A percentile compares a stretch with the other conserved stretches of the same genome.
Evolutionary conservation across 768 basidiomycete species (phyloP).

Genomic region (Kwoniella sp.): DNA sequence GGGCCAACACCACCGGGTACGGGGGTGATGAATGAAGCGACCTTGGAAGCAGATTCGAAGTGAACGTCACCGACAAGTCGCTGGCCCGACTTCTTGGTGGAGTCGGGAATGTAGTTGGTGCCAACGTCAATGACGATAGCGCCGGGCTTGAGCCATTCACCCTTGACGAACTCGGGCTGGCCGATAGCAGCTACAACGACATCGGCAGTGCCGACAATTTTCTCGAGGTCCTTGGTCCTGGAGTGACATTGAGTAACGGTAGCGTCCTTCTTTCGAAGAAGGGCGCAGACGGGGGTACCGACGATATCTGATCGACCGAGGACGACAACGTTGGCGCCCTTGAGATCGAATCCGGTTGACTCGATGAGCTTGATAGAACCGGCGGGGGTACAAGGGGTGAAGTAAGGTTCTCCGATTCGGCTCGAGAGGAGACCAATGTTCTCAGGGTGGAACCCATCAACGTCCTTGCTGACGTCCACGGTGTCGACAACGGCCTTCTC

Average conservation of each 20-base stretch:
- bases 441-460: constrained; percentile 98
- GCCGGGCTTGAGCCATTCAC: constrained; percentile 92
- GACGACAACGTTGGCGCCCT: constrained; percentile 83
- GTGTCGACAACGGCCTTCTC: constrained; percentile 93
- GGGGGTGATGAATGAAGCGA: constrained; percentile 90
- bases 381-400: constrained; percentile 91
- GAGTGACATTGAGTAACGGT: constrained; percentile 99
- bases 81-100: constrained; percentile 89
- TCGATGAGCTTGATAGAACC: constrained; percentile 89
- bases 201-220: constrained; percentile 82
- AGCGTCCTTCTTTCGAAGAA: constrained; percentile 85
- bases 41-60: constrained; percentile 70
- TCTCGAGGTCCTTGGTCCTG: constrained; percentile 75
- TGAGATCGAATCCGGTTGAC: constrained; percentile 73
- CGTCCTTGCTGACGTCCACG: constrained; percentile 89
- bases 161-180: constrained; percentile 83
- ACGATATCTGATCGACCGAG: constrained; percentile 98
- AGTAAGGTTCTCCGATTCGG: constrained; percentile 82
- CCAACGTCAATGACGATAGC: constrained; percentile 97
- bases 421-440: constrained; percentile 95
- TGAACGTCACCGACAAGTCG: constrained; percentile 96
- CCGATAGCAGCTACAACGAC: constrained; percentile 97
- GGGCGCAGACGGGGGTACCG: constrained; percentile 87
- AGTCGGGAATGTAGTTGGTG: constrained; percentile 90
- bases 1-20: constrained; percentile 99